Evolutionary conservation across 2,329 filamentous ascomycete genomes (phyloP).

Genomic region (Colletotrichum phormii): DNA sequence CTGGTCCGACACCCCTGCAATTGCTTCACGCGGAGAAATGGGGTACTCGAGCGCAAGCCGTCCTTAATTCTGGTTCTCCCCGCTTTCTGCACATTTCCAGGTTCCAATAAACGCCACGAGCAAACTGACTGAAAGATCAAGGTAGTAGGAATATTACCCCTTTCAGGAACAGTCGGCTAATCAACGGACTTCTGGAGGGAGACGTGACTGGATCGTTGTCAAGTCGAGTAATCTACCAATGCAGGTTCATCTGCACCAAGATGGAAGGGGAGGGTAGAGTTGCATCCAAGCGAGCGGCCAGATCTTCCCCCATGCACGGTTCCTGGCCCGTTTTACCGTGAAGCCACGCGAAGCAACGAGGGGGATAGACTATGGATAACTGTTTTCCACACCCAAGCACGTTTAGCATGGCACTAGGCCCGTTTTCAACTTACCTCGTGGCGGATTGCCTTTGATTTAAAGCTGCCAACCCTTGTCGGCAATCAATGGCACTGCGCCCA

Average conservation of each 20-base stretch:
- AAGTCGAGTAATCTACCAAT: background rate
- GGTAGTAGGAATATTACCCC: background rate
- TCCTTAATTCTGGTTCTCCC: background rate
- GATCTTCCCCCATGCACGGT: slow-evolving; percentile 16
- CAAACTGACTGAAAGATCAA: background rate
- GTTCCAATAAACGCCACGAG: background rate
- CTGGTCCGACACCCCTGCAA: slow-evolving; percentile 13
- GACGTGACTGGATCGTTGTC: background rate
- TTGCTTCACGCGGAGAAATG: slow-evolving; percentile 27
- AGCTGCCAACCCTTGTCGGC: background rate
- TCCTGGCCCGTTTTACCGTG: slow-evolving; percentile 34
- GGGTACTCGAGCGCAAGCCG: background rate
- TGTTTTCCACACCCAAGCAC: background rate
- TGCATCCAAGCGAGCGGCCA: slow-evolving; percentile 18
- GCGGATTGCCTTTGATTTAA: background rate
- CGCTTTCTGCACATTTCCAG: slow-evolving; percentile 1
- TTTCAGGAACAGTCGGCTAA: slow-evolving; percentile 9
- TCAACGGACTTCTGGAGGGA: background rate
- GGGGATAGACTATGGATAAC: background rate
- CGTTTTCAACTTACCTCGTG: background rate
- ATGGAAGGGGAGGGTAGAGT: background rate
- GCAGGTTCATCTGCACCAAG: slow-evolving; percentile 7
- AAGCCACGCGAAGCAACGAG: background rate
- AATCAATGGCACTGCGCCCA: background rate
- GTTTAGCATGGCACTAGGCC: background rate